Evolutionary conservation across 1,139 yeast genomes (phyloP), one percentile per base, ranked within the genome.

Genomic region (Spathaspora sp.): DNA sequence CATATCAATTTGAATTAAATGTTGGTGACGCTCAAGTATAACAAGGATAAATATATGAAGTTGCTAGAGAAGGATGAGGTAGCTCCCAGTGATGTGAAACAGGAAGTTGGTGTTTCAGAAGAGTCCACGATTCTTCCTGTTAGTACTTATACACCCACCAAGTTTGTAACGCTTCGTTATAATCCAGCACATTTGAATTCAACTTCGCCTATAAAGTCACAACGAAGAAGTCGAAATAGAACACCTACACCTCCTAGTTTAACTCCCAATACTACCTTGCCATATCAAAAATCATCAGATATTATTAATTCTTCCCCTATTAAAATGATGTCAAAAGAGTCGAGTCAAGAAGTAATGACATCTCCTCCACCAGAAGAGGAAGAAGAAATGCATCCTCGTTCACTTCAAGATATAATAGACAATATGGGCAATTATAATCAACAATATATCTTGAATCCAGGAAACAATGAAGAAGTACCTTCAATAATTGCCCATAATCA

Each of bases 91-190:
- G 13, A 10, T 8, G 13, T 27, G 13, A 27, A 27, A n/a, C 31
- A 27, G 6, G 31, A 27, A 27, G 13, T 27, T 27, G 5, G 7
- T 8, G n/a, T 27, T n/a, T n/a, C 13, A 27, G 31, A 27, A 5
- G 13, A 27, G 10, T 10, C 31, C 36, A 31, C 36, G 18, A 31
- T 6, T 15, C 9, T 2, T 31, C 9, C 18, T 31, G 7, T 24
- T 26, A 24, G 33, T 8, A 24, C 39, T 27, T 33, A 43, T 9
- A 41, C 52, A 15, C 55, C 57, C 6, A 44, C 54, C 25, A 50
- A 47, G 42, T 42, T 51, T 4, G 52, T 51, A 8, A 49, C 43
- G 9, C 43, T 54, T 13, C 55, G 50, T 17, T 49, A 50, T 36
- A 50, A 47, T 39, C 39, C n/a, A 16, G 36, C 11, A 31, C 15